Evolutionary conservation across 2,329 filamentous ascomycete genomes (phyloP), one percentile per base, ranked within the genome.

Genomic region (Penicillium sp.): DNA sequence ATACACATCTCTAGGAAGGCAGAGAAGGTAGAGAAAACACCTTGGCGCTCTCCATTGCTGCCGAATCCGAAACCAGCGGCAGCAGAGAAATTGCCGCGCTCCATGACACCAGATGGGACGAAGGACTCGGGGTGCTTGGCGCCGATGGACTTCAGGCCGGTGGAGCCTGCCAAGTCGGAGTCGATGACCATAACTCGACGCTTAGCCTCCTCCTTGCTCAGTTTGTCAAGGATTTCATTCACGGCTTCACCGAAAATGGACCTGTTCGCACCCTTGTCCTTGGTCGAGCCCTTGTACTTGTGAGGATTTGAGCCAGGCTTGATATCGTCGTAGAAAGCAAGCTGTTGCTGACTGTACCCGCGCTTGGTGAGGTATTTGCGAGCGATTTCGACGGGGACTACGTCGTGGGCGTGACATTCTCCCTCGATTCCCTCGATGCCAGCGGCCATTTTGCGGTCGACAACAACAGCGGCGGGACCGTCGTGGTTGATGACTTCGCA

Each of bases 11-110:
- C 72, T 35, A 71, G 57, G 64, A 75, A 75, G 3, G 71, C 72
- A 1, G 72, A 73, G 63, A 75, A 75, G 31, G 72, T 75, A 13
- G 72, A 74, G 65, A 75, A 75, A 23, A 75, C 67, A 39, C 72
- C 72, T 52, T 71, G 69, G 31, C 68, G 65, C 44, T 65, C 60
- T 41, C 69, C 71, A 39, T 71, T 67, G 55, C 70, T 72, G 27
- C 64, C 65, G 15, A 72, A 72, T 2, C 72, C 72, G 48, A 75
- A 75, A 15, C 72, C 72, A 32, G 72, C 72, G 3, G 72, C 72
- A 4, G 72, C 72, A 4, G 70, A 73, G 61, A 75, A 75, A 63
- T 75, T 74, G 3, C 72, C 71, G 23, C 72, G 69, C 55, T 74
- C 72, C 72, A 74, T 75, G 9, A 75, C 72, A 34, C 72, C 72